A percentile compares a stretch with the other conserved stretches of the same genome.
Conservation (phyloP, 75 land plant species). For the Larix kaempferi region DNA sequence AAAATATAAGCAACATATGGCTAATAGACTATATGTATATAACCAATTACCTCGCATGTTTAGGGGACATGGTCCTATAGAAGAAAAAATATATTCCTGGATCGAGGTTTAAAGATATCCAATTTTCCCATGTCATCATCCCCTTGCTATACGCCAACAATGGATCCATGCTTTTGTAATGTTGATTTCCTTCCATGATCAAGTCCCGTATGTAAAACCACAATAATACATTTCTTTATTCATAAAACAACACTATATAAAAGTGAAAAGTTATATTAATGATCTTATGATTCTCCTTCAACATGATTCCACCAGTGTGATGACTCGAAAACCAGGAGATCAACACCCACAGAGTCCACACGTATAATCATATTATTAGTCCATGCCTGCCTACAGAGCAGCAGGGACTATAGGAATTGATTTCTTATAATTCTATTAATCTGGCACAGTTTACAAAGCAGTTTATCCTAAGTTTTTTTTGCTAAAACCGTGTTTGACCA, state of each 20-base stretch:
- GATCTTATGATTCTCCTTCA: neutral
- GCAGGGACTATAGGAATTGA: no score
- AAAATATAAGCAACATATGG: no score
- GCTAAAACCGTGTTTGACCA: no score
- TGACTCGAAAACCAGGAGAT: constrained; percentile 65
- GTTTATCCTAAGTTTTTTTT: no score
- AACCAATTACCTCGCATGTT: constrained; percentile 26
- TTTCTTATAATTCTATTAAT: no score
- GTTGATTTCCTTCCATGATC: neutral
- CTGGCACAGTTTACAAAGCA: no score
- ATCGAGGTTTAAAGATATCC: constrained; percentile 24
- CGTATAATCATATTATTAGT: constrained; percentile 25
- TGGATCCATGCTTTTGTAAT: neutral
- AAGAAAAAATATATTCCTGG: constrained; percentile 21
- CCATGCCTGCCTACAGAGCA: no score
- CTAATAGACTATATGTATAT: no score
- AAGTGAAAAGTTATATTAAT: neutral
- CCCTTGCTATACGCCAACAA: constrained; percentile 21
- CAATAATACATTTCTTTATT: neutral
- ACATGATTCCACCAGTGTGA: constrained; percentile 84
- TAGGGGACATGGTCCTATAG: constrained; percentile 26
- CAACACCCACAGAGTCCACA: constrained; percentile 52
- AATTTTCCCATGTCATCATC: constrained; percentile 28
- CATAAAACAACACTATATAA: neutral
- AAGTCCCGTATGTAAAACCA: neutral